Evolutionary conservation across 2,329 filamentous ascomycete genomes (phyloP).

Genomic region (Scortechinia acanthostroma): DNA sequence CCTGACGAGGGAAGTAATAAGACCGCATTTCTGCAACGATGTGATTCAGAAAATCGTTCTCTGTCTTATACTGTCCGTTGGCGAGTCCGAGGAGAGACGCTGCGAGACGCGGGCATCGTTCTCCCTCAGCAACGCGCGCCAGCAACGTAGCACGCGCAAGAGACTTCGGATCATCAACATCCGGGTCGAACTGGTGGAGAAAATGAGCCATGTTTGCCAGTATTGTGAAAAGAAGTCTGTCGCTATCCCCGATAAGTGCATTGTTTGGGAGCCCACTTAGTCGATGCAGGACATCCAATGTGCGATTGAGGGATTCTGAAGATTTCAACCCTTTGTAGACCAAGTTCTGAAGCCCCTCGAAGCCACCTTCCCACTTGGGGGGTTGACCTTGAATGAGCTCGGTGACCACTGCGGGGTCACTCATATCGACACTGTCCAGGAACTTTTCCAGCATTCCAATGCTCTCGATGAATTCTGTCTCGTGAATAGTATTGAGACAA

Average conservation of each 20-base stretch:
- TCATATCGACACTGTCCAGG: constrained; percentile 75
- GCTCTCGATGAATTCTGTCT: constrained; percentile 86
- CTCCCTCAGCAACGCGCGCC: constrained; percentile 64
- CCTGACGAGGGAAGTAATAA: constrained; percentile 73
- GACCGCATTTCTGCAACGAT: constrained; percentile 69
- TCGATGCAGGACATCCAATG: constrained; percentile 70
- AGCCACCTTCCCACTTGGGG: constrained; percentile 78
- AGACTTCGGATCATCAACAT: constrained; percentile 42
- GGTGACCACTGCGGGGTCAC: constrained; percentile 59
- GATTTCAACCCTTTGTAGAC: constrained; percentile 90
- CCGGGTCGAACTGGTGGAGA: constrained; percentile 69
- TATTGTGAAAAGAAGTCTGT: constrained; percentile 75
- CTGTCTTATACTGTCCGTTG: constrained; percentile 55
- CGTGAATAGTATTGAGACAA: constrained; percentile 92
- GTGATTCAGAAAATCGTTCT: constrained; percentile 70
- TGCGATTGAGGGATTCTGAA: constrained; percentile 71
- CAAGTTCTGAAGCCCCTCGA: constrained; percentile 78
- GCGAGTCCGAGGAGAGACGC: constrained; percentile 66
- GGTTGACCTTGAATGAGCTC: constrained; percentile 74
- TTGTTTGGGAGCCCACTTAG: constrained; percentile 75
- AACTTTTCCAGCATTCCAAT: constrained; percentile 86
- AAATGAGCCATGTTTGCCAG: constrained; percentile 88
- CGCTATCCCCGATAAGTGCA: constrained; percentile 73
- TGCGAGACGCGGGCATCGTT: constrained; percentile 62
- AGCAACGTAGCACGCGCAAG: constrained; percentile 63